Evolutionary conservation across 1,284 basidiomycete genomes (phyloP), one percentile per base, ranked within the genome.

Genomic region (Omphalotus olearius): DNA sequence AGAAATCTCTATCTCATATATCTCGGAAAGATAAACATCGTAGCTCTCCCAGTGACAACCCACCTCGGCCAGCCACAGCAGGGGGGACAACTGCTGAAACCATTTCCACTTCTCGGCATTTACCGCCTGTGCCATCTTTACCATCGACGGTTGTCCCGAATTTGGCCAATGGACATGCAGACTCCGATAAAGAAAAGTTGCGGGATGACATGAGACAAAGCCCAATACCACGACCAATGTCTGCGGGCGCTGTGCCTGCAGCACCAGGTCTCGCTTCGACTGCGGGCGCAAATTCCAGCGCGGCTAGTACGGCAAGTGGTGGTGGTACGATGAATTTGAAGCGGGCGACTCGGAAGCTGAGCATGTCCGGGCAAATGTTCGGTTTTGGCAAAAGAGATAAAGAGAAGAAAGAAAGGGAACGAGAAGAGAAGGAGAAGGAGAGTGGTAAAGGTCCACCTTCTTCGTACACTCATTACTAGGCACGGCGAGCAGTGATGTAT

Each of bases 271-370:
- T 48, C 33, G 57, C 56, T 43, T 42, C 64, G n/a, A 60, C 63
- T 17, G 53, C 51, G 41, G 64, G 64, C 41, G 57, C 51, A 30
- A 67, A 68, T 60, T 47, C 61, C 43, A 56, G 62, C 53, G 36
- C 65, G 47, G 52, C 65, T 35, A 54, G 57, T 28, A 54, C 55
- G 18, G 59, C 52, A 39, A 63, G 57, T 42, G 61, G 60, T 42
- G 60, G 59, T 35, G 45, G 60, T 1, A 58, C 52, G 47, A 54
- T 61, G 1, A 28, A 58, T 26, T 53, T 66, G 36, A 82, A 73
- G 62, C 71, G 74, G 20, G 72, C 80, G 51, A 75, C 70, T 60
- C 70, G 85, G 50, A 89, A 89, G 70, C 64, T 89, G 67, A 89
- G 86, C 63, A 68, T 89, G 52, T 78, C 76, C 18, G 74, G 78